phyloP scores from a whole-genome alignment of 1,139 yeast species.

The Protomyces lactucae-debilis region DNA sequence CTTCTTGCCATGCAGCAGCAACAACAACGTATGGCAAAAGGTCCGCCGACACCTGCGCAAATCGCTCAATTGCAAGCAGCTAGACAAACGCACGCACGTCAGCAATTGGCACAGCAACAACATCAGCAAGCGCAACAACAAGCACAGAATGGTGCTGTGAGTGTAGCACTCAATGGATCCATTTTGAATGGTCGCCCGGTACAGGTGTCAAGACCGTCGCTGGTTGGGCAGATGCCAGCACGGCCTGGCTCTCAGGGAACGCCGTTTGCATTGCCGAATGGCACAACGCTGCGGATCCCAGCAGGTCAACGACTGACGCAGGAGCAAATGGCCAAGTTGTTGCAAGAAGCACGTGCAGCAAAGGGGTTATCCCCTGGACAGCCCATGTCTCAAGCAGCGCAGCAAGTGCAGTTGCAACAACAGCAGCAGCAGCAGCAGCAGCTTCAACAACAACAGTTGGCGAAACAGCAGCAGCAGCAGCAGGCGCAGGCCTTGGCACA shows the following conservation, averaged over 20 bases:
- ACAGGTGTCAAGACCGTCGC: slow-evolving; percentile 7
- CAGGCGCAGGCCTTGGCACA: neutral
- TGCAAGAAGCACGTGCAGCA: slow-evolving; percentile 29
- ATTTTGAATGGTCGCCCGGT: neutral
- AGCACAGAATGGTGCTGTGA: slow-evolving; percentile 9
- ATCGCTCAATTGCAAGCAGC: slow-evolving; percentile 36
- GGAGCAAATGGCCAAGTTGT: slow-evolving; percentile 36
- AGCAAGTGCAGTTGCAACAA: neutral
- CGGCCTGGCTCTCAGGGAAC: slow-evolving; percentile 7
- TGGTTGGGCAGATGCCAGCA: slow-evolving; percentile 27
- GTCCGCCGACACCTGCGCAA: slow-evolving; percentile 31
- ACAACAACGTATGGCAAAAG: slow-evolving; percentile 23
- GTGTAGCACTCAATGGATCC: neutral
- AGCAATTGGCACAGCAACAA: slow-evolving; percentile 42
- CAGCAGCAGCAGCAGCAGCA: neutral
- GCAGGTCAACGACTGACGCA: slow-evolving; percentile 34
- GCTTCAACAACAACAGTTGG: neutral
- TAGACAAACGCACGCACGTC: slow-evolving; percentile 40
- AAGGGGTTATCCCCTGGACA: slow-evolving; percentile 10
- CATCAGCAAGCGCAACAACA: slow-evolving; percentile 41
- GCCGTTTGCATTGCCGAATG: slow-evolving; percentile 15
- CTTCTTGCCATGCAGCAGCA: slow-evolving; percentile 29
- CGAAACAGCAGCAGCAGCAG: neutral
- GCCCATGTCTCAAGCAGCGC: neutral
- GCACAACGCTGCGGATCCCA: slow-evolving; percentile 35